Percentiles rank a stretch among this genome's conserved stretches.
These are phyloP conservation scores for Bertia moriformis DNA, from an alignment of 2,329 filamentous ascomycete species.

Conservation along the genomic window DNA sequence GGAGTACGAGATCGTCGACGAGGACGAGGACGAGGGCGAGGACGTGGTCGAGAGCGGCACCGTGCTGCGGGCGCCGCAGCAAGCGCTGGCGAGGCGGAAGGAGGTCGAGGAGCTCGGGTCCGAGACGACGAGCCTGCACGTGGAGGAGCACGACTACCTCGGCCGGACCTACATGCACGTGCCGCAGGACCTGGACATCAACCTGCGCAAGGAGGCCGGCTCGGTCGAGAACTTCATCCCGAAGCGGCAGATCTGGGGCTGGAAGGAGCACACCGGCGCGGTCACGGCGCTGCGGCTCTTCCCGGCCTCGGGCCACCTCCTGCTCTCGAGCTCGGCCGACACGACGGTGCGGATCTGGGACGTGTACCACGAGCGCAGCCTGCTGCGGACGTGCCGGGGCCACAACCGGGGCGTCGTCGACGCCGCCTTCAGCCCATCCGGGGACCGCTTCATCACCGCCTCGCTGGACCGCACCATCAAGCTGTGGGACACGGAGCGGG, in stretches of 20 bases:
- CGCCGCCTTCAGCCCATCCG: slow-evolving; percentile 69
- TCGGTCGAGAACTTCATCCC: slow-evolving; percentile 81
- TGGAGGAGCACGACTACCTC: slow-evolving; percentile 75
- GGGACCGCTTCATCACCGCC: slow-evolving; percentile 75
- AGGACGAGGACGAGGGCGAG: slow-evolving; percentile 55
- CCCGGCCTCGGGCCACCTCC: slow-evolving; percentile 70
- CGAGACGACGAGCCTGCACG: slow-evolving; percentile 81
- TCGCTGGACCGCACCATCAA: slow-evolving; percentile 95
- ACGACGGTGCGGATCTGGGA: slow-evolving; percentile 88
- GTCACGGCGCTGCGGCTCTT: slow-evolving; percentile 86
- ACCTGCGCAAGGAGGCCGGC: slow-evolving; percentile 67
- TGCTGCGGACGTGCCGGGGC: slow-evolving; percentile 80
- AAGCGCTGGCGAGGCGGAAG: slow-evolving; percentile 33
- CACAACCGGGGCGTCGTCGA: slow-evolving; percentile 85
- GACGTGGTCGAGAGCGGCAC: slow-evolving; percentile 51
- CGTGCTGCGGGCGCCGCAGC: slow-evolving; percentile 37
- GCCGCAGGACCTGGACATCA: slow-evolving; percentile 75
- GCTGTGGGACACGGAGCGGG: slow-evolving; percentile 95
- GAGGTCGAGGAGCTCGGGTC: slow-evolving; percentile 36
- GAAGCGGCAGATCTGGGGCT: slow-evolving; percentile 83
- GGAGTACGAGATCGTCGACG: slow-evolving; percentile 61
- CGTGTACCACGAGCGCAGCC: slow-evolving; percentile 75
- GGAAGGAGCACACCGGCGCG: slow-evolving; percentile 71
- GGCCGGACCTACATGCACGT: slow-evolving; percentile 96
- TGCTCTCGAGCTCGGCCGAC: slow-evolving; percentile 82